Base-by-base conservation (phyloP, 768 basidiomycete species). In the Boletus sp. region DNA sequence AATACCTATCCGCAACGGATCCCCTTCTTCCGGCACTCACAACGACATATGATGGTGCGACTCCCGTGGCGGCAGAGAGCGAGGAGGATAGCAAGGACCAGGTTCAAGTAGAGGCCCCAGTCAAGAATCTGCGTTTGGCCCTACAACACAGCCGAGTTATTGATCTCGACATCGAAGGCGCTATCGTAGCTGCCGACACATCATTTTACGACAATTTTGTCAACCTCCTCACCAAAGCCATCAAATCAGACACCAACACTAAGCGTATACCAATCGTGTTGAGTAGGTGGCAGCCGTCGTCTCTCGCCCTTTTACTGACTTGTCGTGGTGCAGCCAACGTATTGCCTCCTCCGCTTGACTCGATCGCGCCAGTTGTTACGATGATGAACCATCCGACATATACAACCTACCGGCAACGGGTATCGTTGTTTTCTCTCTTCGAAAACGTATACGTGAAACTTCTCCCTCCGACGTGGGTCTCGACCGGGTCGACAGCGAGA, bases 351-450 rank as follows among this genome's bases (percentile, higher is more conserved):
- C 87, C 90, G 1, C 82, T 88, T 59, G 83, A 84, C 59, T 76
- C 89, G 35, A 73, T 80, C 48, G 67, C 87, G 41, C 87, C 90
- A 1, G 85, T 90, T 54, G 87, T 90, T 38, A 84, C 87, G 69
- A 74, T 92, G 67, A 85, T 92, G 78, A 87, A 83, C 45, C 87
- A 91, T 62, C 84, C 88, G 2, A 78, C 79, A 1, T 93, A 92
- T 65, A 76, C 77, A 29, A 79, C 81, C 44, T 93, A 87, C 69
- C 88, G 91, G 64, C 75, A 83, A 4, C 86, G 85, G 56, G 77
- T 80, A 10, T 88, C 88, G 1, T 77, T 86, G 0, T 73, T 93
- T 29, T 92, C 90, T 21, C 79, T 93, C 50, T 81, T 85, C 58
- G 83, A 87, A n/a, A 79, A 81, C 62, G 74, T 86, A 7, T 79